A percentile compares a stretch with the other conserved stretches of the same genome.
Evolutionary conservation across 768 basidiomycete genomes (phyloP).

Genomic region (Fomitopsis serialis): DNA sequence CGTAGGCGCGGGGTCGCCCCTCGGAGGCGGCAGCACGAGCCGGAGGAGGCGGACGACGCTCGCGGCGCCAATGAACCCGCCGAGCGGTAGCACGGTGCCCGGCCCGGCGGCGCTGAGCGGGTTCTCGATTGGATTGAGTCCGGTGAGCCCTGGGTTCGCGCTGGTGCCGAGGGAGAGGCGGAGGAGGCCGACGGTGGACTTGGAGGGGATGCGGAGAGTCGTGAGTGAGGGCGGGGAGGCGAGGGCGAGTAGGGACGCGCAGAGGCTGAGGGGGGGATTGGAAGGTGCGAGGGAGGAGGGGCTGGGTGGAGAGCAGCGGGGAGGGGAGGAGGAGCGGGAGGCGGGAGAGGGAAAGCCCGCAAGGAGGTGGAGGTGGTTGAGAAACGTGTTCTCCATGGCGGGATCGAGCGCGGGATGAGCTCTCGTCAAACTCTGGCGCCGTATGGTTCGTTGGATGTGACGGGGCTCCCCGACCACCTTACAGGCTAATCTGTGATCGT

Average conservation of each 20-base stretch:
- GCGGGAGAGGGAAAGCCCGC: slow-evolving; percentile 5
- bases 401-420: not conserved
- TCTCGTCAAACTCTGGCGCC: not conserved
- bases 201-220: not conserved
- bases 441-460: no score
- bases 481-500: no score
- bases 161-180: slow-evolving; percentile 54
- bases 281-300: no score
- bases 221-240: slow-evolving; percentile 2
- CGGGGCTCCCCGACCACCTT: no score
- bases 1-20: slow-evolving; percentile 3
- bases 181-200: slow-evolving; percentile 16
- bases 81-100: slow-evolving; percentile 14
- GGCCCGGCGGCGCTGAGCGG: slow-evolving; percentile 31
- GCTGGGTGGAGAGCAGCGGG: not conserved
- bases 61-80: slow-evolving; percentile 7
- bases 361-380: slow-evolving; percentile 25
- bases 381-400: slow-evolving; percentile 12
- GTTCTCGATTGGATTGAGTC: slow-evolving; percentile 72
- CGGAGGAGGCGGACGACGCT: slow-evolving; percentile 10
- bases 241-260: slow-evolving; percentile 23
- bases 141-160: slow-evolving; percentile 75
- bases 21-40: not conserved
- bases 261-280: not conserved
- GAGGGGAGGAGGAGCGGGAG: not conserved